Base-by-base conservation (phyloP, 1,284 basidiomycete species). In the Cutaneotrichosporon cavernicola region DNA sequence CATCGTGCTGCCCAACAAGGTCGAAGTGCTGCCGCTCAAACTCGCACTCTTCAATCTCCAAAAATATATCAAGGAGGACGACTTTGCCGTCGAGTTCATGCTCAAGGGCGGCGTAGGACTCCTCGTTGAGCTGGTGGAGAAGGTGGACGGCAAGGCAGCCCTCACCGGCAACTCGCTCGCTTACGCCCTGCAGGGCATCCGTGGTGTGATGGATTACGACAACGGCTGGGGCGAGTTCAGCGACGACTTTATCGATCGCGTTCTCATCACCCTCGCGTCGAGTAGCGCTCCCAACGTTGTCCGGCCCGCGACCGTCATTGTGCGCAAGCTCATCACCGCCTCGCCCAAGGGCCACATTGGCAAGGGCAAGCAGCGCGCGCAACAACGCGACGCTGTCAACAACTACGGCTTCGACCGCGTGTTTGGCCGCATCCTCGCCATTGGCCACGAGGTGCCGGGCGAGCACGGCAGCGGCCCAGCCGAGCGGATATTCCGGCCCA, bases 51-150 rank as follows among this genome's bases (percentile, higher is more conserved):
- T 89, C 85, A 89, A 89, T 8, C 82, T 97, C 58, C 90, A 93
- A 73, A 92, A 90, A 74, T 89, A 88, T 73, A 91, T 96, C 72
- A 77, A 94, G 86, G 96, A 97, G 82, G 88, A 90, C 66, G 88
- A 90, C 72, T 99, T 97, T 72, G 87, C 89, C 0, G 86, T 86
- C 58, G 91, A 92, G 74, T 98, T 97, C 76, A 74, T 80, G 73
- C 81, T 97, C 32, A 86, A 86, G 57, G 85, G 89, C 40, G 95
- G 95, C 1, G 82, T 94, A 50, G 80, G 81, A 50, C 87, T 89
- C 69, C 84, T 97, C n/a, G 86, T 92, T 31, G 83, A 85, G 46
- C 85, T 92, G 32, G 89, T 95, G 65, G 84, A 86, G 46, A 57
- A 65, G 60, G 68, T 80, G 77, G 22, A 63, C 6, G 46, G 47